Conservation (phyloP, 352 stramenopile species). For the Phytophthora litchii region DNA sequence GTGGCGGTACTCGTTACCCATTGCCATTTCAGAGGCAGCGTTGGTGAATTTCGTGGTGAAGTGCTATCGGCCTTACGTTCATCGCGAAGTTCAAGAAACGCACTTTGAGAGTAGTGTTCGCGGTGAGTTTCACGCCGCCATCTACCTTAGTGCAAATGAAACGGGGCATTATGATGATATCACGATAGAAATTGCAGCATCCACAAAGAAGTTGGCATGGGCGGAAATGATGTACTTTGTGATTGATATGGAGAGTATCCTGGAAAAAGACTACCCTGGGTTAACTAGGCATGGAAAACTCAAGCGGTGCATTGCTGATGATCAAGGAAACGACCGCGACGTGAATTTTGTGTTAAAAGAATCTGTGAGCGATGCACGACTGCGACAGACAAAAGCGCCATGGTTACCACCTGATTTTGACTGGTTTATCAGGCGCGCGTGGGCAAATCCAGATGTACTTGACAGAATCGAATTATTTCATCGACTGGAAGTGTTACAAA, state of each 20-base stretch:
- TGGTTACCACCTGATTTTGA: slow-evolving; percentile 18
- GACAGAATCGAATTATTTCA: not conserved
- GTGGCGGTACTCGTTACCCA: slow-evolving; percentile 24
- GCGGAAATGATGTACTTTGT: slow-evolving; percentile 20
- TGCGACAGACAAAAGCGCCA: not conserved
- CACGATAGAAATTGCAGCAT: slow-evolving; percentile 19
- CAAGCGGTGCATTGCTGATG: slow-evolving; percentile 1
- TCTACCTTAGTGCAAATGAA: not conserved
- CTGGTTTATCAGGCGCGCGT: slow-evolving; percentile 5
- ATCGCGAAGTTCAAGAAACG: not conserved
- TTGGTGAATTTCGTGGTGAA: slow-evolving; percentile 23
- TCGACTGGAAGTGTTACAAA: slow-evolving; percentile 1
- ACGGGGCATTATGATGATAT: slow-evolving; percentile 7
- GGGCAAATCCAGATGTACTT: not conserved
- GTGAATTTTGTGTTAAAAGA: not conserved
- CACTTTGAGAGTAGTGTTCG: slow-evolving; percentile 5
- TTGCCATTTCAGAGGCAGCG: slow-evolving; percentile 12
- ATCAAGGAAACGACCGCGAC: not conserved
- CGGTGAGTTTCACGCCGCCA: slow-evolving; percentile 15
- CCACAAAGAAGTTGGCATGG: slow-evolving; percentile 17
- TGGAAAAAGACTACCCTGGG: slow-evolving; percentile 1
- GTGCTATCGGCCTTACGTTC: slow-evolving; percentile 8
- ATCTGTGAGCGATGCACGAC: not conserved
- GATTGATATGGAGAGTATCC: slow-evolving; percentile 19
- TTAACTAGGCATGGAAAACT: not conserved